Evolutionary conservation across 805 yeast genomes (phyloP).

Genomic region (Candida takata): DNA sequence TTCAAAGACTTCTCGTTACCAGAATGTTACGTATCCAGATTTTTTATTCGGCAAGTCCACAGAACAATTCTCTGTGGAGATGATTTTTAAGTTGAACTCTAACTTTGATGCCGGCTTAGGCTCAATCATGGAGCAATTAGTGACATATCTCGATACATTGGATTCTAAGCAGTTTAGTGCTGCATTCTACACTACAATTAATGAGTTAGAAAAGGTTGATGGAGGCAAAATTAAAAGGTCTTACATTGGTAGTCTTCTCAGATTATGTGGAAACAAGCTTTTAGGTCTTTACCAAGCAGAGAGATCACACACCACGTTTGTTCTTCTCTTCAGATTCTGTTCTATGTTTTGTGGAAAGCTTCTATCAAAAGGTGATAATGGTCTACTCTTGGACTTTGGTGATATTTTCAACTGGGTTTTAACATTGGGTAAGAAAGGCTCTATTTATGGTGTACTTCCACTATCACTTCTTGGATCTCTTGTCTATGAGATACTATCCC

Average conservation of each 20-base stretch:
- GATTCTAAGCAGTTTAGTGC: slow-evolving; percentile 6
- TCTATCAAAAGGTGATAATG: slow-evolving; percentile 17
- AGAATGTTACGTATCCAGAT: neutral
- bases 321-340: slow-evolving; percentile 29
- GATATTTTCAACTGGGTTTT: slow-evolving; percentile 44
- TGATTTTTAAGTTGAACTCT: slow-evolving; percentile 6
- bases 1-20: neutral
- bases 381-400: slow-evolving; percentile 33
- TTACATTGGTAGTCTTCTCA: slow-evolving; percentile 7
- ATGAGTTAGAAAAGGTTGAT: slow-evolving; percentile 3
- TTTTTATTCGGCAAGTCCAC: neutral
- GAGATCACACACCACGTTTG: slow-evolving; percentile 33
- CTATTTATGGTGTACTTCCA: slow-evolving; percentile 34
- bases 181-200: slow-evolving; percentile 11
- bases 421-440: slow-evolving; percentile 31
- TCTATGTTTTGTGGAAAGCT: slow-evolving; percentile 23
- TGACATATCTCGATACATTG: slow-evolving; percentile 9
- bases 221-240: slow-evolving; percentile 2
- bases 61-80: slow-evolving; percentile 9
- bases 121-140: slow-evolving; percentile 9
- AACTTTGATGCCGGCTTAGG: slow-evolving; percentile 5
- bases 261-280: slow-evolving; percentile 15
- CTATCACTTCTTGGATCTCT: slow-evolving; percentile 27
- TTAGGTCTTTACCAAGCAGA: slow-evolving; percentile 27
- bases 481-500: slow-evolving; percentile 25